Evolutionary conservation across 2,329 filamentous ascomycete species (phyloP), one percentile per base, ranked within the genome.

Genomic region (Pyrenophora seminiperda): DNA sequence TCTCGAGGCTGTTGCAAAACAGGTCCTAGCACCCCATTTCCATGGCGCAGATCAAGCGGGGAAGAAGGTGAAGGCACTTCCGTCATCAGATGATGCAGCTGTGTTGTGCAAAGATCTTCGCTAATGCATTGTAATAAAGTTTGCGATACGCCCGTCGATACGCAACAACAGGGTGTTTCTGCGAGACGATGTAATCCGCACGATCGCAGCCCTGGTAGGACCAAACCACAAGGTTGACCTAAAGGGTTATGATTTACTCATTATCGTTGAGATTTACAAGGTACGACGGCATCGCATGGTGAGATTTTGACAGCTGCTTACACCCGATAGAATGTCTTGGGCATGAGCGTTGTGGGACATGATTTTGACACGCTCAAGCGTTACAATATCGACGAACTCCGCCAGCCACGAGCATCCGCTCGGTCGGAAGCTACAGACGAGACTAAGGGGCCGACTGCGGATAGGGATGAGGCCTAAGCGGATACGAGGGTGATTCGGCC

Each of bases 211-310:
- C 31, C 75, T 86, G 22, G 82, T 91, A 53, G 84, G 85, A 41
- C 75, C 80, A 7, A 79, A 80, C 31, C 90, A 94, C 73, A 88
- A 86, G 64, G 90, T 94, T 50, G 85, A 92, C 63, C 81, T 95
- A n/a, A 83, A 80, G 39, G 81, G 80, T n/a, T 89, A 89, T 27
- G 89, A 93, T 74, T 84, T 90, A 67, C 83, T 92, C 24, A 87
- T 94, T 60, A 75, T 93, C 54, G 84, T 94, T 48, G 89, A 94
- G 63, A 81, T 94, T 48, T 93, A 88, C 71, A 85, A 91, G 82
- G 89, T 90, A 80, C 61, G 79, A 80, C 62, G 78, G 68, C 54
- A 50, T 58, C 41, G 50, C 38, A 38, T 38, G 9, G 46, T 47
- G 20, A 44, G 19, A 48, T 56, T 15, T 38, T 52, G 36, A 53